Conservation (phyloP, 2,329 filamentous ascomycete species). For the Trichoderma breve region DNA sequence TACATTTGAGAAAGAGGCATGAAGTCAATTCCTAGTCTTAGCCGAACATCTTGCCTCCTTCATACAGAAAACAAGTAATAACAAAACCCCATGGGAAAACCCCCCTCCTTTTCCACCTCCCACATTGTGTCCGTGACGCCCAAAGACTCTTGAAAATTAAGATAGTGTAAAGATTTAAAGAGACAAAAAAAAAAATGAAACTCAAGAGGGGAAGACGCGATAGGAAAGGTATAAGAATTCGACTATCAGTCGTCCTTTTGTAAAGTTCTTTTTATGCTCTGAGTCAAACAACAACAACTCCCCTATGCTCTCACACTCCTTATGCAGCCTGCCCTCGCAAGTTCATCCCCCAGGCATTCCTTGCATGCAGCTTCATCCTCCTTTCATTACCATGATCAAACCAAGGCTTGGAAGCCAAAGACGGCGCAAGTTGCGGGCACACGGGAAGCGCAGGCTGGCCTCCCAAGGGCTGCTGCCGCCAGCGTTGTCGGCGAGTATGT, state of each 20-base stretch:
- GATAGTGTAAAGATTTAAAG: neutral
- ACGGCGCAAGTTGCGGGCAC: neutral
- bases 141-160: neutral
- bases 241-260: neutral
- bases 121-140: constrained; percentile 4
- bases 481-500: constrained; percentile 3
- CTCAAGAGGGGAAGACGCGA: neutral
- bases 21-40: neutral
- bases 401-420: neutral
- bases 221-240: neutral
- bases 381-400: constrained; percentile 14
- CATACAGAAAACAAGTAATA: neutral
- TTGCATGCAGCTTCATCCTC: constrained; percentile 16
- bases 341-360: neutral
- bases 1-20: constrained; percentile 2
- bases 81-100: neutral
- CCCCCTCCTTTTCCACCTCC: neutral
- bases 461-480: neutral
- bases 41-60: neutral
- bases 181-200: neutral
- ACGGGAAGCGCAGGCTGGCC: neutral
- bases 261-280: neutral
- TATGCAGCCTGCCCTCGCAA: neutral
- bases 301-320: neutral
- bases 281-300: too few relatives aligned